These are phyloP conservation scores for Elaeagnus macrophylla DNA, from an alignment of 306 rosid species.

Conservation along the genomic window DNA sequence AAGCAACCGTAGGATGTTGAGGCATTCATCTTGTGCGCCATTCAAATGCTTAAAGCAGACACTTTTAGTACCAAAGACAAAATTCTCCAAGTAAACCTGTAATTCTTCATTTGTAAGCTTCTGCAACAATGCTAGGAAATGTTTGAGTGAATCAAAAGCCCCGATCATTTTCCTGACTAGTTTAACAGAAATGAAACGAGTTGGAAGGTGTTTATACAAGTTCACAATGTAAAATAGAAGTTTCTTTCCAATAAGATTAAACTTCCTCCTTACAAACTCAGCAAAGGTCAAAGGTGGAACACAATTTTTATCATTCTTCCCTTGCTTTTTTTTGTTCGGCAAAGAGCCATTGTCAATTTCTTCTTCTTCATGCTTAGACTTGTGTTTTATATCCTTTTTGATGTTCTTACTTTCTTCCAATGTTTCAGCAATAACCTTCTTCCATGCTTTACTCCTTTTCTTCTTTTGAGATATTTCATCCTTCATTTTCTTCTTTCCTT, in stretches of 20 bases:
- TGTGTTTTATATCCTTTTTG: background rate
- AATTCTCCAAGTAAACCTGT: background rate
- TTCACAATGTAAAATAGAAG: constrained; percentile 9
- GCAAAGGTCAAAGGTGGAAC: constrained; percentile 17
- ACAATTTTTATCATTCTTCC: background rate
- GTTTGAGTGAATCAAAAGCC: constrained; percentile 22
- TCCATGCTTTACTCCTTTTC: constrained; percentile 9
- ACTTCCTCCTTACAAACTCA: constrained; percentile 25
- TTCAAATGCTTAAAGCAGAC: background rate
- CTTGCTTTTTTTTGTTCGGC: background rate
- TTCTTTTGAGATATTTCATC: constrained; percentile 1
- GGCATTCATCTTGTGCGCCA: too few relatives aligned
- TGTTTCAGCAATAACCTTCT: constrained; percentile 5
- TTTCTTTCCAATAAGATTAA: constrained; percentile 6
- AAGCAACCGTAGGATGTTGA: too few relatives aligned
- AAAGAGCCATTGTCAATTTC: background rate
- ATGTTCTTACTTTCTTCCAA: constrained; percentile 5
- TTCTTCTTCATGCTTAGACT: background rate
- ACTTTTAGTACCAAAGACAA: background rate
- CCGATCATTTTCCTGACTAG: constrained; percentile 17
- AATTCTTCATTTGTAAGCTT: background rate
- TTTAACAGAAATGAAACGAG: constrained; percentile 28
- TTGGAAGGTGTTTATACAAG: constrained; percentile 45
- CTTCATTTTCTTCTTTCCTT: background rate
- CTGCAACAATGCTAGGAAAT: constrained; percentile 9